Conservation (phyloP, 148 eudicot genomes). For the Camellia japonica region DNA sequence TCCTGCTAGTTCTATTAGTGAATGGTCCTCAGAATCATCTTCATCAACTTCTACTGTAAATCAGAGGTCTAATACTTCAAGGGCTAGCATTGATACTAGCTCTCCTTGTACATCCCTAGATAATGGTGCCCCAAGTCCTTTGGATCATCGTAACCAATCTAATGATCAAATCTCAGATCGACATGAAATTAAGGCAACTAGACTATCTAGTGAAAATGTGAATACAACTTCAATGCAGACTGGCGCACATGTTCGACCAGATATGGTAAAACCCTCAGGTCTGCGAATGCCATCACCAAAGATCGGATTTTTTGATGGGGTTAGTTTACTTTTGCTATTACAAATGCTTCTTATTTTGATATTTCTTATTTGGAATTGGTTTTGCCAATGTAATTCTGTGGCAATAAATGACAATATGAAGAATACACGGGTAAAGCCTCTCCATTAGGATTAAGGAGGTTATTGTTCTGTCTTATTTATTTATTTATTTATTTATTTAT, state of each 20-base stretch:
- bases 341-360: constrained; percentile 1
- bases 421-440: neutral
- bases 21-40: constrained; percentile 79
- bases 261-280: constrained; percentile 73
- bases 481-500: no score
- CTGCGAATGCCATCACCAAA: constrained; percentile 92
- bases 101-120: constrained; percentile 33
- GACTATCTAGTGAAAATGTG: constrained; percentile 21
- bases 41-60: constrained; percentile 58
- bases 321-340: constrained; percentile 36
- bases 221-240: constrained; percentile 35
- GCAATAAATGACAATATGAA: neutral
- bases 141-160: constrained; percentile 24
- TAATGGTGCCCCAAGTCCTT: constrained; percentile 18
- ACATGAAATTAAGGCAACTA: constrained; percentile 26
- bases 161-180: constrained; percentile 27
- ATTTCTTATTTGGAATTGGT: neutral
- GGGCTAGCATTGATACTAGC: constrained; percentile 28
- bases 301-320: constrained; percentile 96
- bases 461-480: no score
- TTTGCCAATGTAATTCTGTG: constrained; percentile 4
- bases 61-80: constrained; percentile 37
- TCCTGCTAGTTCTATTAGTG: constrained; percentile 91
- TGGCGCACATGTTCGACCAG: constrained; percentile 31
- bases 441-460: no score